Percentiles rank a stretch among this genome's conserved stretches.
These are phyloP conservation scores for Coemansia sp. DNA, from an alignment of 192 early-diverging fungal species.

Conservation along the genomic window DNA sequence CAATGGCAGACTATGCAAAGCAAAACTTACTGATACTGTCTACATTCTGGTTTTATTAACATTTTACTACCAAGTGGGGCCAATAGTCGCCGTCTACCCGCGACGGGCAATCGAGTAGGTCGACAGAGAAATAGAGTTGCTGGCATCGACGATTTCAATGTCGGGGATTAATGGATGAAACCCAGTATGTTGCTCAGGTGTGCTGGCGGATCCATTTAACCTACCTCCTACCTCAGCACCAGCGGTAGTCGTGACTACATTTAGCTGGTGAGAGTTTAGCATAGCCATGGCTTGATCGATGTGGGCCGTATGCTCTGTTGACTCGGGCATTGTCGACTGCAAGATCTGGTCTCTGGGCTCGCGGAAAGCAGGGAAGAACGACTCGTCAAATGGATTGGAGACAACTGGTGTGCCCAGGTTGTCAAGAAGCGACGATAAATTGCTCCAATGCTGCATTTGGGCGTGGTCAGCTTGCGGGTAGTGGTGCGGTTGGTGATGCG, in stretches of 20 bases:
- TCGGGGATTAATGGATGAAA: conserved; percentile 21
- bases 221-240: neutral
- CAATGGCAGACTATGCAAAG: neutral
- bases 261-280: neutral
- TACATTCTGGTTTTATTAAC: neutral
- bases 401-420: neutral
- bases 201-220: neutral
- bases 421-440: neutral
- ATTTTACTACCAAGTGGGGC: neutral
- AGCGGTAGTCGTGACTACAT: neutral
- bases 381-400: neutral
- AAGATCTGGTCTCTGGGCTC: neutral
- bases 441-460: neutral
- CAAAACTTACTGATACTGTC: neutral
- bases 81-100: neutral
- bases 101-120: conserved; percentile 3
- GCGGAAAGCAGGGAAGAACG: neutral
- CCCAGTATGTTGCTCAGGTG: conserved; percentile 1
- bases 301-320: neutral
- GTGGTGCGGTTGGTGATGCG: conserved; percentile 3
- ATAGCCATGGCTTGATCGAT: neutral
- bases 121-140: conserved; percentile 4
- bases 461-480: conserved; percentile 5
- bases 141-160: conserved; percentile 23
- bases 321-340: neutral